Evolutionary conservation across 2,329 filamentous ascomycete genomes (phyloP).

Genomic region (Aspergillus quadrilineatus): DNA sequence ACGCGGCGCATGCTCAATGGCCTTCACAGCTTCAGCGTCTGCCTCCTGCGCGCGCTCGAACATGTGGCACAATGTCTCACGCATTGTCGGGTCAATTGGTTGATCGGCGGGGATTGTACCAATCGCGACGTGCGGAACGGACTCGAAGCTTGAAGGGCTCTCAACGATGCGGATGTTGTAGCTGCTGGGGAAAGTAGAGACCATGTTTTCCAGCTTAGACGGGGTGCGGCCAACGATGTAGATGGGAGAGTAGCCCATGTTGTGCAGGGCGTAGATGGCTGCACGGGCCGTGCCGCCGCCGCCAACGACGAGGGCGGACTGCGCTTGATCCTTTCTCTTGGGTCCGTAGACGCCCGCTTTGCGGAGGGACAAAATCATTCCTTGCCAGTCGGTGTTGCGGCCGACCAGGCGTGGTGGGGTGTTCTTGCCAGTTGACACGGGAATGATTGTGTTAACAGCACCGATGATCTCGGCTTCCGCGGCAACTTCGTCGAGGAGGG

Average conservation of each 20-base stretch:
- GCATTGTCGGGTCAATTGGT: conserved; percentile 72
- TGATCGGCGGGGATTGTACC: conserved; percentile 88
- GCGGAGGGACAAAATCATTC: conserved; percentile 79
- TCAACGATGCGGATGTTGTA: conserved; percentile 70
- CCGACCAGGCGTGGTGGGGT: conserved; percentile 62
- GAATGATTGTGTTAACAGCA: conserved; percentile 90
- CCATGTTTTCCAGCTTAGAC: conserved; percentile 66
- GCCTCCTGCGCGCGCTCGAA: conserved; percentile 52
- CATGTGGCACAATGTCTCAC: conserved; percentile 60
- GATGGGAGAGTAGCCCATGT: conserved; percentile 79
- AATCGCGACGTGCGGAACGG: conserved; percentile 69
- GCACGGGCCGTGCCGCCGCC: conserved; percentile 90
- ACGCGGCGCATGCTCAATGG: conserved; percentile 45
- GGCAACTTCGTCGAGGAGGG: conserved; percentile 74
- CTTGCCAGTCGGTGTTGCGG: conserved; percentile 94
- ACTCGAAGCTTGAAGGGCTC: conserved; percentile 52
- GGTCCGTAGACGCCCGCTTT: conserved; percentile 61
- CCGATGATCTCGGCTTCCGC: conserved; percentile 79
- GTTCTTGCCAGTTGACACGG: conserved; percentile 49
- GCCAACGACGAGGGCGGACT: conserved; percentile 75
- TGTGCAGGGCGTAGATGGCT: conserved; percentile 82
- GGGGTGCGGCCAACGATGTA: conserved; percentile 80
- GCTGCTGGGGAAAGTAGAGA: conserved; percentile 67
- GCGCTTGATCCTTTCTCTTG: conserved; percentile 33
- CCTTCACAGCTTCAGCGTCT: conserved; percentile 37